Percentiles rank a stretch among this genome's conserved stretches.
phyloP scores from a whole-genome alignment of 352 stramenopile species.

The Phytophthora melonis region DNA sequence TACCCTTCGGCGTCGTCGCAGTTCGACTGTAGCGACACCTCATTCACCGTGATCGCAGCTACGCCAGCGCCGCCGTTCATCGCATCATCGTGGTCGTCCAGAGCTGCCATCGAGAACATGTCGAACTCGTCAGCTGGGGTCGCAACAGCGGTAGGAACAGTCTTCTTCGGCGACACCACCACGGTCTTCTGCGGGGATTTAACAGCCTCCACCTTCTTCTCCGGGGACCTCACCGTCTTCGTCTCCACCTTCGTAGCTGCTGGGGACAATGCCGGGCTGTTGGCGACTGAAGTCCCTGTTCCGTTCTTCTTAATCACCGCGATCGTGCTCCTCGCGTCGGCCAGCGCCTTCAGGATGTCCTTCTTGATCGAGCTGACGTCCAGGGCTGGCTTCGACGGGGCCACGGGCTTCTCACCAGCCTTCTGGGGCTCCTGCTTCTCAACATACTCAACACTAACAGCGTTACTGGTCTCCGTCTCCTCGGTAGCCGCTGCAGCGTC shows the following conservation, averaged over 20 bases:
- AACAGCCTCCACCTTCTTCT: constrained; percentile 16
- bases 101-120: constrained; percentile 87
- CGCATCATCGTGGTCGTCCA: constrained; percentile 66
- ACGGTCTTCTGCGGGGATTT: neutral
- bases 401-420: neutral
- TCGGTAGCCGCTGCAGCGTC: constrained; percentile 6
- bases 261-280: constrained; percentile 3
- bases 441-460: constrained; percentile 17
- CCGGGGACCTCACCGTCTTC: neutral
- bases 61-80: constrained; percentile 39
- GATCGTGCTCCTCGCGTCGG: constrained; percentile 78
- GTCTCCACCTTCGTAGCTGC: constrained; percentile 2
- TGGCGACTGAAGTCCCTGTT: constrained; percentile 4
- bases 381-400: constrained; percentile 33
- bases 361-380: constrained; percentile 84
- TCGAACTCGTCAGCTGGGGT: constrained; percentile 77
- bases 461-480: constrained; percentile 11
- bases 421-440: constrained; percentile 12
- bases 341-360: constrained; percentile 82
- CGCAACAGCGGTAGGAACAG: neutral
- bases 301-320: constrained; percentile 68
- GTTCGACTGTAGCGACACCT: constrained; percentile 81
- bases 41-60: constrained; percentile 48
- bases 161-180: constrained; percentile 25
- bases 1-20: constrained; percentile 98